Base-by-base conservation (phyloP, 495 filamentous ascomycete species). In the Neurospora pannonica region DNA sequence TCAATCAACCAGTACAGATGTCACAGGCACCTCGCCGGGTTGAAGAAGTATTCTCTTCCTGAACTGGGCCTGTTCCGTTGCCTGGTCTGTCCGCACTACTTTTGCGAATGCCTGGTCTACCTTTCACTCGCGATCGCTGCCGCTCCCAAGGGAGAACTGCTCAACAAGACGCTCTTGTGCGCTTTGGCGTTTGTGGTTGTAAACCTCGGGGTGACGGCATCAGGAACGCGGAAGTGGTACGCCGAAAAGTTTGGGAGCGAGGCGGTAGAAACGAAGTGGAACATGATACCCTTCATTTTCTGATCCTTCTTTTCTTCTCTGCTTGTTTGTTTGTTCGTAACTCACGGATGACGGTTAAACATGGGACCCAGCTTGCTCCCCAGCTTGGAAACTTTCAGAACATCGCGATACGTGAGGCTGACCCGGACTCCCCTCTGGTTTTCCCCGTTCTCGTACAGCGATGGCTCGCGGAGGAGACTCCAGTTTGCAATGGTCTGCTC, bases 381-480 rank as follows among this genome's bases (percentile, higher is more conserved):
- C 43, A 97, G 79, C 72, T 91, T 93, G 5, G 90, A 91, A 67
- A 97, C 94, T 80, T 92, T 95, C 73, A 94, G 83, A 60, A 98
- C 97, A 83, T 98, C 96, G 72, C 97, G 88, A 86, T 94, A 98
- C 10, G 96, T 99, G 76, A 98, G 85, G 81, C 95, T 98, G 36
- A 90, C 89, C 78, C 96, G 88, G 4, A 88, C 93, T 76, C 84
- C 81, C 71, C 96, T 88, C 76, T 87, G 77, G 76, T 88, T 90
- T 70, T 81, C 82, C 3, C 93, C 94, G 31, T 80, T 79, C 40
- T 77, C 75, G 79, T 91, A 93, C n/a, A 60, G 73, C 17, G 86
- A 83, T 21, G 84, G 83, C 39, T 92, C 87, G 19, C 92, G 88
- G 62, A 99, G 83, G 31, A 97, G 83, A 39, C 83, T 79, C 97